phyloP scores from a whole-genome alignment of 164 flowering plant species.

The Umbilicus rupestris region DNA sequence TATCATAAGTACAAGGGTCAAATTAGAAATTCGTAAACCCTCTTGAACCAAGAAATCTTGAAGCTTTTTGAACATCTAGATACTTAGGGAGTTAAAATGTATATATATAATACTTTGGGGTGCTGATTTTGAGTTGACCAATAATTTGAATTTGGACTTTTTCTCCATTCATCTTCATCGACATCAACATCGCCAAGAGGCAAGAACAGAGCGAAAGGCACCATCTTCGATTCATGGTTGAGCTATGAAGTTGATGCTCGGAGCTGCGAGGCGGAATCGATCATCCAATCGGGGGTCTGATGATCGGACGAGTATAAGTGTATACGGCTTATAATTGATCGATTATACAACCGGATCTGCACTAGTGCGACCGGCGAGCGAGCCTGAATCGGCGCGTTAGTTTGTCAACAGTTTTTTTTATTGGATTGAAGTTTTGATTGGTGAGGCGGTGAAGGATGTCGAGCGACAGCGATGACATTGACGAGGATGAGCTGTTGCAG shows the following conservation, averaged over 20 bases:
- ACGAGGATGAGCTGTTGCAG: constrained; percentile 97
- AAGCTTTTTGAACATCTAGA: not conserved
- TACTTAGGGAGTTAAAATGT: not conserved
- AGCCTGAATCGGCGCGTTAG: not conserved
- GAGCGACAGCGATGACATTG: constrained; percentile 63
- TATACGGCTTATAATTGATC: not conserved
- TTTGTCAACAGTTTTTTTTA: not conserved
- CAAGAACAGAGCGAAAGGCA: not conserved
- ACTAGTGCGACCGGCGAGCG: not conserved
- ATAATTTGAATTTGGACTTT: not conserved
- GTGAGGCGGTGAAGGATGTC: constrained; percentile 29
- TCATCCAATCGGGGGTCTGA: not conserved
- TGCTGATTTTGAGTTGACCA: not conserved
- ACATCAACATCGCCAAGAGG: not conserved
- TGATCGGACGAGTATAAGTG: not conserved
- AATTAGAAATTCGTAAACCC: no score
- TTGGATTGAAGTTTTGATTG: not conserved
- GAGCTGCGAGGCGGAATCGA: not conserved
- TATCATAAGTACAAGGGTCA: no score
- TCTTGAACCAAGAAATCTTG: no score
- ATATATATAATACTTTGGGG: not conserved
- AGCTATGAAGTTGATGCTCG: not conserved
- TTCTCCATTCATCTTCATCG: not conserved
- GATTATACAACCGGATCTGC: not conserved
- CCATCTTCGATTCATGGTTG: not conserved